Evolutionary conservation across 768 basidiomycete species (phyloP).

Genomic region (Tremella mesenterica): DNA sequence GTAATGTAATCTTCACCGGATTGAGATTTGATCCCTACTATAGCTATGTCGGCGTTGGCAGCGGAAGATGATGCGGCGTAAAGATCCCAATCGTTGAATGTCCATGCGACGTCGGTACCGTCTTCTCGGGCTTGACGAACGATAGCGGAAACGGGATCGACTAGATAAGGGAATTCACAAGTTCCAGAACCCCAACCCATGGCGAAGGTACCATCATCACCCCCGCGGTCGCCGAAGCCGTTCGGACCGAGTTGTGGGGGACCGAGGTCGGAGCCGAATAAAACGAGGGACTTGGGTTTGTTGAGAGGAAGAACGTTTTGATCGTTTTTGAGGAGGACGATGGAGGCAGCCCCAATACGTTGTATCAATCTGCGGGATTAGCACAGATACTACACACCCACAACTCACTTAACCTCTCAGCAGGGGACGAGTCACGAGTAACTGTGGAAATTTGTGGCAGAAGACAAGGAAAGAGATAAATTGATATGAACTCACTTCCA

Average conservation of each 20-base stretch:
- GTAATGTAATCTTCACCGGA: constrained; percentile 77
- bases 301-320: constrained; percentile 54
- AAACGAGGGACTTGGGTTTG: constrained; percentile 50
- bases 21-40: constrained; percentile 66
- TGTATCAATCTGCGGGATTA: constrained; percentile 56
- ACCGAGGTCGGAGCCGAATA: constrained; percentile 56
- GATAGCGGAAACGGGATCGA: constrained; percentile 74
- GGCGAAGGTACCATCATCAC: constrained; percentile 56
- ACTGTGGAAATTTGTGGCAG: too few relatives aligned
- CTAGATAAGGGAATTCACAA: constrained; percentile 57
- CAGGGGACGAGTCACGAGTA: too few relatives aligned
- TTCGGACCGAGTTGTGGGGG: constrained; percentile 63
- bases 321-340: constrained; percentile 67
- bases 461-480: neutral
- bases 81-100: constrained; percentile 62
- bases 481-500: constrained; percentile 38
- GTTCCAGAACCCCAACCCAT: constrained; percentile 94
- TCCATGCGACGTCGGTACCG: constrained; percentile 59
- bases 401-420: too few relatives aligned
- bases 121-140: constrained; percentile 62
- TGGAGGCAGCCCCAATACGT: constrained; percentile 64
- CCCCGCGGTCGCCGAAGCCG: constrained; percentile 56
- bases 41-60: constrained; percentile 54
- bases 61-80: constrained; percentile 46
- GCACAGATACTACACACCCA: neutral